Evolutionary conservation across 306 rosid genomes (phyloP).

Genomic region (Sophora flavescens): DNA sequence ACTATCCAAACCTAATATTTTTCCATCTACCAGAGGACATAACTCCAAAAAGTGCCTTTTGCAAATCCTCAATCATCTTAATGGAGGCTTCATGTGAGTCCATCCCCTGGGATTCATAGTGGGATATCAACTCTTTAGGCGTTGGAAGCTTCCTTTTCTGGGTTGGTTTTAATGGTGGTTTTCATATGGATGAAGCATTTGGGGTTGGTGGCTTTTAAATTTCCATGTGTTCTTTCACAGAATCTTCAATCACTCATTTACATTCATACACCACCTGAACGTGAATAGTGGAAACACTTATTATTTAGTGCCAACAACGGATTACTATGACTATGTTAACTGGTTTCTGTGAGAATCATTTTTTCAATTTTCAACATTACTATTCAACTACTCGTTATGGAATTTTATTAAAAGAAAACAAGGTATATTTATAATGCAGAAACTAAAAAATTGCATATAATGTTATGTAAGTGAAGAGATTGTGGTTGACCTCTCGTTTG

Average conservation of each 20-base stretch:
- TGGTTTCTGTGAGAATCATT: too few species aligned
- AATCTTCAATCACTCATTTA: not conserved
- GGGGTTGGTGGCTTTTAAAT: constrained; percentile 43
- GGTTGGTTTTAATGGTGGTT: not conserved
- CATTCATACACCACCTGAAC: not conserved
- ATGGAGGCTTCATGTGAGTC: constrained; percentile 68
- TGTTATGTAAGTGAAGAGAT: too few species aligned
- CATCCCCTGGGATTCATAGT: constrained; percentile 84
- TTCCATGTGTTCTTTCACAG: not conserved
- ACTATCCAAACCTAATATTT: not conserved
- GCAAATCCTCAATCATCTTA: constrained; percentile 93
- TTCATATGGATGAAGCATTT: not conserved
- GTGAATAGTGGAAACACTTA: too few species aligned
- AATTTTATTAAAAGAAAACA: too few species aligned
- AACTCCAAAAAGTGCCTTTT: constrained; percentile 69
- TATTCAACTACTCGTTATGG: too few species aligned
- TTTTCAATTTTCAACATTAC: too few species aligned
- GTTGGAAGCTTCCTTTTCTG: constrained; percentile 63
- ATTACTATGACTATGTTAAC: too few species aligned
- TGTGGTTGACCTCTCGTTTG: too few species aligned
- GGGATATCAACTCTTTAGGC: constrained; percentile 72
- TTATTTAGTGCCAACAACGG: too few species aligned
- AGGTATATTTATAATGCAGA: too few species aligned
- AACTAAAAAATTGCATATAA: too few species aligned
- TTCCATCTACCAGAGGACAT: constrained; percentile 75